Evolutionary conservation across 2,329 filamentous ascomycete species (phyloP).

Genomic region (Botryotinia calthae): DNA sequence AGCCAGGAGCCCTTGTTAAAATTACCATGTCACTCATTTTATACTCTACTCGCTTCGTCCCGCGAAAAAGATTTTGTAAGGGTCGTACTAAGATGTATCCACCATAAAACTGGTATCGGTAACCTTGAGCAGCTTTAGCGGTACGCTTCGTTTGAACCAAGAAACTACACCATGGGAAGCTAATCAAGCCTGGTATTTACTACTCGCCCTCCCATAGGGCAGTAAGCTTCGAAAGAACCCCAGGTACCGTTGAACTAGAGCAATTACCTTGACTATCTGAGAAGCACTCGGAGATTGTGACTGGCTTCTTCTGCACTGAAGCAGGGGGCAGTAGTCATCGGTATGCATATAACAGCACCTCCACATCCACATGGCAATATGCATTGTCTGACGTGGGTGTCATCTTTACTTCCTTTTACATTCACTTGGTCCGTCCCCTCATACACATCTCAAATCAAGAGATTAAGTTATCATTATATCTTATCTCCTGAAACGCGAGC

Average conservation of each 20-base stretch:
- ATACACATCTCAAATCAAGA: neutral
- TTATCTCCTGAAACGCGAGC: neutral
- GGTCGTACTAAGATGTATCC: neutral
- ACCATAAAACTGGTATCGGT: neutral
- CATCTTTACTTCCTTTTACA: neutral
- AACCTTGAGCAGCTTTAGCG: neutral
- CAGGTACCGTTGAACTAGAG: neutral
- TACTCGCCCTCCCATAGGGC: neutral
- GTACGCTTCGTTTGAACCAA: neutral
- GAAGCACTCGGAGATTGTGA: neutral
- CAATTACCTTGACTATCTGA: neutral
- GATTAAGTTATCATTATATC: neutral
- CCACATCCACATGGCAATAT: neutral
- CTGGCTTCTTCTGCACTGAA: neutral
- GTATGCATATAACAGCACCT: slow-evolving; percentile 8
- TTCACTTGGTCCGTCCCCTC: neutral
- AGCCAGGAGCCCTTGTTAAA: neutral
- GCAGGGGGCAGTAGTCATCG: neutral
- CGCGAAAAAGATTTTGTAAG: neutral
- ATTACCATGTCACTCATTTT: neutral
- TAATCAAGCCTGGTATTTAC: neutral
- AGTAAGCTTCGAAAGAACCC: neutral
- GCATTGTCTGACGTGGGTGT: neutral
- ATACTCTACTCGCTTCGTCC: neutral
- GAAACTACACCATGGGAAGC: neutral